Conservation (phyloP, 768 basidiomycete species). For the Daedaleopsis sinensis region DNA sequence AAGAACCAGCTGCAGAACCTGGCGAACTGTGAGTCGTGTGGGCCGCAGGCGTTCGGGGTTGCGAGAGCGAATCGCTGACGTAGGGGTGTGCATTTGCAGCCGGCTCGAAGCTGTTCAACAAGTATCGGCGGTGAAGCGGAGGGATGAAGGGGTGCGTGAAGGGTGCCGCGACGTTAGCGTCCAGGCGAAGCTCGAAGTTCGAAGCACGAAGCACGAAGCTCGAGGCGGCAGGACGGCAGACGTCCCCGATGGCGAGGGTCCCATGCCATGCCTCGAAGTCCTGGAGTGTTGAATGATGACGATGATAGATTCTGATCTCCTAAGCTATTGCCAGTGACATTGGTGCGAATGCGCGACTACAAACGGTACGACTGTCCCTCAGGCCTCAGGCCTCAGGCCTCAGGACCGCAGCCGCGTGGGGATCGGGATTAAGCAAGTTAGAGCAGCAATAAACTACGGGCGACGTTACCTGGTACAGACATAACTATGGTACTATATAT, state of each 20-base stretch:
- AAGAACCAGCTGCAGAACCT: conserved; percentile 40
- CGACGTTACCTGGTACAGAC: neutral
- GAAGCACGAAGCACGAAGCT: too few relatives aligned
- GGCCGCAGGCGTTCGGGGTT: neutral
- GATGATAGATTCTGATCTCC: neutral
- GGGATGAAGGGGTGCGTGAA: neutral
- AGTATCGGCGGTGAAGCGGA: conserved; percentile 29
- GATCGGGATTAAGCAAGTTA: neutral
- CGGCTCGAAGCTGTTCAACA: conserved; percentile 48
- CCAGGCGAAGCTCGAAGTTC: too few relatives aligned
- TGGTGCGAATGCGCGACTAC: neutral
- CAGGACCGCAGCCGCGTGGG: neutral
- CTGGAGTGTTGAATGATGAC: neutral
- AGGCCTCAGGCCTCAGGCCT: too few relatives aligned
- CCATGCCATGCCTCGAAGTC: neutral
- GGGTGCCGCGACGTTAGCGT: neutral
- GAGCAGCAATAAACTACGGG: conserved; percentile 8
- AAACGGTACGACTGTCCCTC: neutral
- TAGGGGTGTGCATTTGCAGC: conserved; percentile 32
- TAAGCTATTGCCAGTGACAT: neutral
- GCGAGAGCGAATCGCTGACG: neutral
- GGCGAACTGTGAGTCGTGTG: conserved; percentile 51
- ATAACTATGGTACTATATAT: neutral
- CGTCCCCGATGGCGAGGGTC: neutral
- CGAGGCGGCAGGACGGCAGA: too few relatives aligned